Evolutionary conservation across 768 basidiomycete species (phyloP).

Genomic region (Tulasnella sp.): DNA sequence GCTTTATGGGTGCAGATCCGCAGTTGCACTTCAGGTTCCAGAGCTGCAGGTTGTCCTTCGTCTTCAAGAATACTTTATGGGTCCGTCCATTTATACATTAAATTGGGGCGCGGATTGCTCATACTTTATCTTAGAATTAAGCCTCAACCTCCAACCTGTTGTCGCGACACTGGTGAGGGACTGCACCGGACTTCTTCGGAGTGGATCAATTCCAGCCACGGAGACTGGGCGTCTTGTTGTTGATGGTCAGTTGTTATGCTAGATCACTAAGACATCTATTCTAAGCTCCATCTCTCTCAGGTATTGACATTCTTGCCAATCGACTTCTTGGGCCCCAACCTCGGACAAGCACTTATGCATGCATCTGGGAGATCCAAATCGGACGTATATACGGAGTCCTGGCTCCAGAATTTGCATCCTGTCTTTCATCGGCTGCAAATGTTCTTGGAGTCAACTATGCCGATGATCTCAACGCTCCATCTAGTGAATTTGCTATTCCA

Average conservation of each 20-base stretch:
- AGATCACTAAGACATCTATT: no score
- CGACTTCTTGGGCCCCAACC: slow-evolving; percentile 86
- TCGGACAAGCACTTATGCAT: slow-evolving; percentile 70
- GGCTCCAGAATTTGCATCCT: slow-evolving; percentile 40
- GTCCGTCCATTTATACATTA: no score
- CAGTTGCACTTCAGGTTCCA: slow-evolving; percentile 44
- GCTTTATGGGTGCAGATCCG: slow-evolving; percentile 26
- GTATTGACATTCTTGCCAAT: slow-evolving; percentile 66
- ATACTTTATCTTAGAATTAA: slow-evolving; percentile 45
- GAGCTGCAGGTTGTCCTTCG: slow-evolving; percentile 64
- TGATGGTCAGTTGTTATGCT: no score
- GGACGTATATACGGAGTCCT: slow-evolving; percentile 47
- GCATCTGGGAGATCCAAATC: slow-evolving; percentile 81
- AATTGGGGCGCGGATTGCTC: no score
- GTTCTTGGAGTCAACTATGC: slow-evolving; percentile 57
- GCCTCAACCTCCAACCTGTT: slow-evolving; percentile 55
- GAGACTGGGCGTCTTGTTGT: no score
- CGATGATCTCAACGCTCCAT: slow-evolving; percentile 72
- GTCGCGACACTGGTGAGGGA: slow-evolving; percentile 38
- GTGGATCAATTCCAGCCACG: no score
- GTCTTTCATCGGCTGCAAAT: slow-evolving; percentile 39
- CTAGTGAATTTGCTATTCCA: slow-evolving; percentile 46
- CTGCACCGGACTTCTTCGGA: slow-evolving; percentile 22
- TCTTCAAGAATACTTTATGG: slow-evolving; percentile 81
- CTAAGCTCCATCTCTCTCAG: no score